These are phyloP conservation scores for Polytolypa hystricis DNA, from an alignment of 2,329 filamentous ascomycete species.

Conservation along the genomic window DNA sequence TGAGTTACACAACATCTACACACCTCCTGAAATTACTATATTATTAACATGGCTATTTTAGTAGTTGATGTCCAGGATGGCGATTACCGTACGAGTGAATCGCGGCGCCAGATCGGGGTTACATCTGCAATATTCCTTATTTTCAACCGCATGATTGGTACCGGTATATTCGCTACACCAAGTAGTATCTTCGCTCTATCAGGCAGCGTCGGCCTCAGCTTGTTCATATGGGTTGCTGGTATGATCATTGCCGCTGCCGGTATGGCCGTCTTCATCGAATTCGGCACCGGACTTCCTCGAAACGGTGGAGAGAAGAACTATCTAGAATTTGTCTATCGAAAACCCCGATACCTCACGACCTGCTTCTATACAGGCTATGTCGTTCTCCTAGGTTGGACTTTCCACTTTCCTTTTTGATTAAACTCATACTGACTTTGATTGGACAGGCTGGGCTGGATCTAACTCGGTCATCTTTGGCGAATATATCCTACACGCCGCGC, in stretches of 20 bases:
- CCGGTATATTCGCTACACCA: slow-evolving; percentile 59
- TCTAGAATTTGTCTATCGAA: slow-evolving; percentile 54
- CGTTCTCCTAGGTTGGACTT: slow-evolving; percentile 31
- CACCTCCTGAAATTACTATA: not conserved
- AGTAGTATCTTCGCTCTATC: slow-evolving; percentile 53
- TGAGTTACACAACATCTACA: not conserved
- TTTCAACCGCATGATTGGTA: slow-evolving; percentile 50
- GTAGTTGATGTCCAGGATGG: slow-evolving; percentile 17
- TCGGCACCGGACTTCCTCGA: slow-evolving; percentile 56
- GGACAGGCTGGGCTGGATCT: slow-evolving; percentile 46
- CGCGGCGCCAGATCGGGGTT: slow-evolving; percentile 14
- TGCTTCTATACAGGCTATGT: slow-evolving; percentile 46
- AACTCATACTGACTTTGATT: not conserved
- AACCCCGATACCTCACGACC: slow-evolving; percentile 50
- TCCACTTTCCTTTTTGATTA: slow-evolving; percentile 5
- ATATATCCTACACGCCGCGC: slow-evolving; percentile 56
- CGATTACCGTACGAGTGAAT: slow-evolving; percentile 12
- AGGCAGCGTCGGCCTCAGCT: slow-evolving; percentile 52
- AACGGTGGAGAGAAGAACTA: slow-evolving; percentile 59
- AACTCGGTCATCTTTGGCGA: slow-evolving; percentile 62
- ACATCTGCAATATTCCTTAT: slow-evolving; percentile 24
- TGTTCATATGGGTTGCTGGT: slow-evolving; percentile 52
- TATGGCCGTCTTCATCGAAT: slow-evolving; percentile 51
- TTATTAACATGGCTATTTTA: not conserved
- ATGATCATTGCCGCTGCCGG: slow-evolving; percentile 49